Evolutionary conservation across 345 rosid genomes (phyloP), one percentile per base, ranked within the genome.

Genomic region (Aethionema arabicum): DNA sequence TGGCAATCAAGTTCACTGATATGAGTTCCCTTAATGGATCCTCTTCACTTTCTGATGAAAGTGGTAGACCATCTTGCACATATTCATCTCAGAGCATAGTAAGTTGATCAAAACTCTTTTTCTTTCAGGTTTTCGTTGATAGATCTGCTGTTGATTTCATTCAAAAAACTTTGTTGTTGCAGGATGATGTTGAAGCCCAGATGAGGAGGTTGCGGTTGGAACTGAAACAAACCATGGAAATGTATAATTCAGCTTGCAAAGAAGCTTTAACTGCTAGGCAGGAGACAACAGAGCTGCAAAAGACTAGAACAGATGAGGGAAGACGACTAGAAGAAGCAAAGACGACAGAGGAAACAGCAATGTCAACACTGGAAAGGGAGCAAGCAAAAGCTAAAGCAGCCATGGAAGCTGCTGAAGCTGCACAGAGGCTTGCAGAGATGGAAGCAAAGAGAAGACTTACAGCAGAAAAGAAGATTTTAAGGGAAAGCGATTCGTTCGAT

Each of bases 141-240:
- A 13, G 12, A 13, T 42, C 21, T 33, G 13, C 27, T 43, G 11
- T 15, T 38, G 5, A 11, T 35, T 21, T n/a, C 32, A 32, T 11
- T 21, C 9, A 29, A 21, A 29, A 21, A 46, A 11, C 5, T 33
- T 12, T 57, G 37, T 36, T 46, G 68, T 33, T 65, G 44, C 48
- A 91, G 91, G 96, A 87, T 7, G 98, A 85, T 29, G 80, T 85
- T 39, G 97, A 92, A 76, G 67, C 82, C 30, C 96, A 92, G 64
- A 86, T 92, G 93, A 86, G 75, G 67, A 80, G 96, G 72, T 73
- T 92, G 52, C 82, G 66, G 72, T 56, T 81, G 51, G 97, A 92
- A 82, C 73, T 92, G 62, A 92, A 85, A 77, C 91, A 89, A 80
- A 92, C 97, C 31, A 89, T 89, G 96, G 97, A 89, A n/a, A 69